Conservation (phyloP, 306 rosid genomes). For the Clitoria ternatea region DNA sequence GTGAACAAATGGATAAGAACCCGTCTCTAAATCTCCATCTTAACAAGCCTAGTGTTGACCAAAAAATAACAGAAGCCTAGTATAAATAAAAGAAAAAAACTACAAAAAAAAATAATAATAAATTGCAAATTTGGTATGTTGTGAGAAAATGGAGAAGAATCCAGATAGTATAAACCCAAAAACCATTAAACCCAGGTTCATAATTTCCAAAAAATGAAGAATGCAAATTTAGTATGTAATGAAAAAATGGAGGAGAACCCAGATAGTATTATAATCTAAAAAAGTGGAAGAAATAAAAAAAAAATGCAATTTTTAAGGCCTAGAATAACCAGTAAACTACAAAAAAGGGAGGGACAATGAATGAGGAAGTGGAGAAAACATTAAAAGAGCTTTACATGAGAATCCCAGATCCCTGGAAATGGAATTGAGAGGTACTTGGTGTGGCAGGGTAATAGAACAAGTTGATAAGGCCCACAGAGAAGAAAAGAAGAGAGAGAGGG, state of each 20-base stretch:
- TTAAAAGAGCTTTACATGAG: constrained; percentile 31
- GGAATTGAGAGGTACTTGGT: constrained; percentile 4
- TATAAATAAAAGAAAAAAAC: neutral
- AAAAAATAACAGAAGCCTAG: no score
- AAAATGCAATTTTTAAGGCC: neutral
- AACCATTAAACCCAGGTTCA: neutral
- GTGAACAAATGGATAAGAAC: constrained; percentile 13
- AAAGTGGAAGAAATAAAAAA: neutral
- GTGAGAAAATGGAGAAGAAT: constrained; percentile 9
- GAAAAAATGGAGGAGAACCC: constrained; percentile 19
- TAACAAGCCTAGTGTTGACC: no score
- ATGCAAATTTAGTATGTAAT: constrained; percentile 9
- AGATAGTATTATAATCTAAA: neutral
- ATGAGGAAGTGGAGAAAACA: constrained; percentile 1
- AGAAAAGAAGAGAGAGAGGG: constrained; percentile 7
- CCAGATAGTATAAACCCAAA: neutral
- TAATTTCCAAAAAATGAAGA: neutral
- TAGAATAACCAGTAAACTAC: neutral
- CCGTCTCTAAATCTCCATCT: neutral
- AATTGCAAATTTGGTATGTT: neutral
- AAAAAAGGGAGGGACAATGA: neutral
- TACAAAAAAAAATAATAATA: neutral
- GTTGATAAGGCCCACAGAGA: constrained; percentile 24
- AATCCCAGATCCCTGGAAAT: constrained; percentile 24
- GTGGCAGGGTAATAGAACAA: neutral